Evolutionary conservation across 2,329 filamentous ascomycete genomes (phyloP).

Genomic region (Colletotrichum simmondsii): DNA sequence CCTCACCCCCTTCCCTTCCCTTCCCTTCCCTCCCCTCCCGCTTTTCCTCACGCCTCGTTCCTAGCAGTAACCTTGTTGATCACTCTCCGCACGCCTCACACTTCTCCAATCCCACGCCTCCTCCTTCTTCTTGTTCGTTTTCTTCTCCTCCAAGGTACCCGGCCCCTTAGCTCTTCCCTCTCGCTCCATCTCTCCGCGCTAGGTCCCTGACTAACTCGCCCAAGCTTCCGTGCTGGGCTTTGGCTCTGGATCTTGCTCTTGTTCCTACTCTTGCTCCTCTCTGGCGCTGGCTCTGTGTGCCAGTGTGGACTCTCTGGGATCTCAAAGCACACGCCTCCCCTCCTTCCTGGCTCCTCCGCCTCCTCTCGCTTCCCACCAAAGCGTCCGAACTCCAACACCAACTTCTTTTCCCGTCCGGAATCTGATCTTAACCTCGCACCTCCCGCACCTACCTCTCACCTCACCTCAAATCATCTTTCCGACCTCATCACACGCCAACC

Average conservation of each 20-base stretch:
- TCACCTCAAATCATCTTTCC: constrained; percentile 7
- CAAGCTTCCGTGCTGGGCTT: constrained; percentile 28
- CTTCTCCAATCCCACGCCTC: not conserved
- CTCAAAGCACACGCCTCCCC: constrained; percentile 25
- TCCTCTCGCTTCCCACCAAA: constrained; percentile 26
- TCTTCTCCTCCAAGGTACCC: constrained; percentile 2
- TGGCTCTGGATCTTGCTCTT: not conserved
- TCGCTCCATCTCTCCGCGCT: constrained; percentile 21
- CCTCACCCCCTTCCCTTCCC: not conserved
- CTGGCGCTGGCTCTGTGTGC: not conserved
- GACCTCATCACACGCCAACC: constrained; percentile 11
- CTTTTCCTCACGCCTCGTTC: not conserved
- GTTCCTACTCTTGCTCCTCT: not conserved
- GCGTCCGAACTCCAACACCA: constrained; percentile 25
- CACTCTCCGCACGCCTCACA: not conserved
- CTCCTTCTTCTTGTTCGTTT: not conserved
- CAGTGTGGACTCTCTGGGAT: not conserved
- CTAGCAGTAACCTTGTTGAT: not conserved
- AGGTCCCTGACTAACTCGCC: constrained; percentile 34
- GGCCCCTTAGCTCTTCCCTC: constrained; percentile 12
- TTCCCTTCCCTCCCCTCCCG: too few relatives aligned
- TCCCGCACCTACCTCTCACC: constrained; percentile 19
- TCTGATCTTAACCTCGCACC: constrained; percentile 13
- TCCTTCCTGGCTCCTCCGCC: constrained; percentile 10
- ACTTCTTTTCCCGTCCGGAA: constrained; percentile 22